These are phyloP conservation scores for Pelargonium nanum DNA, from an alignment of 345 rosid species.

Conservation along the genomic window DNA sequence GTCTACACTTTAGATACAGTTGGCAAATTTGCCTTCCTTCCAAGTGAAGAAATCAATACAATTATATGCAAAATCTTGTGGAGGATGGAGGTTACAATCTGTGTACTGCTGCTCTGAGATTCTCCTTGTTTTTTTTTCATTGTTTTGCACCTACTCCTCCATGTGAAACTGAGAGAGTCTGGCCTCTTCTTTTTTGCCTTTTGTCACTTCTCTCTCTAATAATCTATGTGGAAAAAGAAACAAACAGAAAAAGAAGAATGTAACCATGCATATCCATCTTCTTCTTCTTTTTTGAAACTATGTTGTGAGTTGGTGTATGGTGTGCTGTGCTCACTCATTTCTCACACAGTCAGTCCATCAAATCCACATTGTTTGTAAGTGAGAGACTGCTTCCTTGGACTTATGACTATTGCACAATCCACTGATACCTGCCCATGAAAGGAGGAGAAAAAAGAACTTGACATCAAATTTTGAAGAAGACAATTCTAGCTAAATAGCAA, in stretches of 20 bases:
- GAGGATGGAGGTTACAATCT: not conserved
- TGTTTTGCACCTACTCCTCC: not conserved
- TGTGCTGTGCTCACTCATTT: not conserved
- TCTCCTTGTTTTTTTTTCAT: not conserved
- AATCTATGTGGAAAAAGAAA: not conserved
- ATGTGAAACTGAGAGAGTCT: not conserved
- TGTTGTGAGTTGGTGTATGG: not conserved
- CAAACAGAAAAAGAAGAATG: too few relatives aligned
- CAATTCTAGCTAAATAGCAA: too few relatives aligned
- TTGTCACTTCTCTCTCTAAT: not conserved
- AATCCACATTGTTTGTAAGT: slow-evolving; percentile 95
- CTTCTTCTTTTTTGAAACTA: not conserved
- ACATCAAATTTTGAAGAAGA: too few relatives aligned
- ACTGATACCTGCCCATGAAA: slow-evolving; percentile 92
- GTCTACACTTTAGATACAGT: not conserved
- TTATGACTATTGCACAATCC: slow-evolving; percentile 77
- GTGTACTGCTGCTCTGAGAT: not conserved
- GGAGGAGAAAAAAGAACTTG: too few relatives aligned
- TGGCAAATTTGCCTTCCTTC: too few relatives aligned
- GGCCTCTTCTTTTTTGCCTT: not conserved
- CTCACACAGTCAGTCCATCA: slow-evolving; percentile 72
- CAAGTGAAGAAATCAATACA: not conserved
- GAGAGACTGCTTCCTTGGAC: slow-evolving; percentile 88
- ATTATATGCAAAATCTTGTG: not conserved
- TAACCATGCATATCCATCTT: too few relatives aligned